Base-by-base conservation (phyloP, 2,329 filamentous ascomycete species). In the Geosmithia morbida region DNA sequence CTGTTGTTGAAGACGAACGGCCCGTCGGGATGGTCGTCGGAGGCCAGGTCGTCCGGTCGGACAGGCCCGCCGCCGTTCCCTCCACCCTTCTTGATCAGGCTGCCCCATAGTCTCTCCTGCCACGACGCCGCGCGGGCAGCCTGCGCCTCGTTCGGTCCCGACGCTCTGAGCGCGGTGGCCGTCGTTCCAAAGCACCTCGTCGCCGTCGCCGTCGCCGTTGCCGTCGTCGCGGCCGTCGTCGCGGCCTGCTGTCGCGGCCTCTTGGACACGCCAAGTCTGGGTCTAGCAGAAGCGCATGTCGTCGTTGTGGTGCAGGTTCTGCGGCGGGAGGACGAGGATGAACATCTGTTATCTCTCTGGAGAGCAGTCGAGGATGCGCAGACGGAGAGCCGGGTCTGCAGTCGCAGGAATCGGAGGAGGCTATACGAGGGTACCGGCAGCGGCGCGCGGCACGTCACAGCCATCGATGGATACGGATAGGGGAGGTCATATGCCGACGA, bases 351-450 rank as follows among this genome's bases (percentile, higher is more conserved):
- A 44, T 14, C n/a, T 44, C 8, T 37, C 6, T 37, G 11, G 13
- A 3, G 33, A 37, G 33, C 10, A 16, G 33, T 16, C 33, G 33
- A 37, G 3, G 33, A 37, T 37, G 11, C 33, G 33, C 33, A 37
- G 14, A 37, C 8, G 22, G 22, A 26, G 4, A 39, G 69, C 55
- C 84, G 74, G 53, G 83, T 79, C 61, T 89, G 85, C 47, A 71
- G 76, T 54, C 79, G 80, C 52, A 92, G 71, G 61, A 86, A 90
- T 54, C 79, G 80, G 52, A 92, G 70, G 18, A 90, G 74, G 49
- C 62, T 67, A 53, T 63, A 64, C 46, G 75, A 79, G 22, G 75
- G 75, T 46, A 70, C 73, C 45, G 68, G 66, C 41, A 60, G 51
- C 19, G 33, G 39, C 22, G 30, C 43, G 16, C 41, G 54, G 40